Evolutionary conservation across 257 asterid species (phyloP).

Genomic region (Solanum appendiculatum): DNA sequence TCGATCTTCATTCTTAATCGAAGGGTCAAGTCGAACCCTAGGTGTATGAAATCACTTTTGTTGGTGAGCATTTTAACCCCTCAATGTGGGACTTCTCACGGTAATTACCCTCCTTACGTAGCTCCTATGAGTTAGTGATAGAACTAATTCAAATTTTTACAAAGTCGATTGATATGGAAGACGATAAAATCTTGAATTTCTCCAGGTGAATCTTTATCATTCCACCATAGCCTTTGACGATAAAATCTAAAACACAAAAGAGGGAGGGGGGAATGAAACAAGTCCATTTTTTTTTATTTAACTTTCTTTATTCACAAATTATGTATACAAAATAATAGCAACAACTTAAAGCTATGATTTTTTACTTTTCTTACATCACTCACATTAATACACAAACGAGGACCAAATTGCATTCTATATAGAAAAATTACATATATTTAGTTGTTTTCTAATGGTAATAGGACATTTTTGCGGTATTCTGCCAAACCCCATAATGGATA

Average conservation of each 20-base stretch:
- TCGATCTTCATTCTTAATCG: no score
- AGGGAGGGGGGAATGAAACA: not conserved
- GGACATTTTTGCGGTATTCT: conserved; percentile 40
- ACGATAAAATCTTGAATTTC: not conserved
- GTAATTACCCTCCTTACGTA: no score
- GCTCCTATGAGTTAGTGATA: no score
- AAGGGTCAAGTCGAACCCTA: no score
- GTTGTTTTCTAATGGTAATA: not conserved
- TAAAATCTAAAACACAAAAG: not conserved
- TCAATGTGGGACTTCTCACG: no score
- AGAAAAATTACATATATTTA: not conserved
- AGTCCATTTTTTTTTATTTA: not conserved
- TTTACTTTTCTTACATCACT: not conserved
- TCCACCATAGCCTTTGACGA: not conserved
- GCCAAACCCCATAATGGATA: conserved; percentile 78
- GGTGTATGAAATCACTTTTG: no score
- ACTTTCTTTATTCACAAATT: not conserved
- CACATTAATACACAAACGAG: not conserved
- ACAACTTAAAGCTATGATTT: not conserved
- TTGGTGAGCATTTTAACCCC: no score
- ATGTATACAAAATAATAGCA: not conserved
- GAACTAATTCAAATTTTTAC: not conserved
- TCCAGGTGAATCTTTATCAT: not conserved
- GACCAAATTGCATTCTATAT: not conserved
- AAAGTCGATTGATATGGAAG: not conserved